Conservation (phyloP, 805 yeast genomes). For the Lipomyces orientalis region DNA sequence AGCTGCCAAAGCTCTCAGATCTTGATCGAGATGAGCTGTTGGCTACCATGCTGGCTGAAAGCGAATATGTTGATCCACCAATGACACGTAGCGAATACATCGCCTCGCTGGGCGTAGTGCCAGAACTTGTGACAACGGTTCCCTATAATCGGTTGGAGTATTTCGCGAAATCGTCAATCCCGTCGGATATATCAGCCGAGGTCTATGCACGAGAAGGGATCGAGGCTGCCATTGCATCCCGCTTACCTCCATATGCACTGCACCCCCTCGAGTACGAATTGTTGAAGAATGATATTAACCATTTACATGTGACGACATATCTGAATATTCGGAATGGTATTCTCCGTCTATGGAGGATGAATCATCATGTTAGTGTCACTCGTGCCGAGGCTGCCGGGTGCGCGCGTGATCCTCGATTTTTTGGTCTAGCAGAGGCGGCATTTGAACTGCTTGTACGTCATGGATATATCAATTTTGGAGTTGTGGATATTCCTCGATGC, state of each 20-base stretch:
- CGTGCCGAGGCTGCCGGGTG: conserved; percentile 53
- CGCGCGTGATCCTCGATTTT: conserved; percentile 48
- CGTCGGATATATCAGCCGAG: conserved; percentile 45
- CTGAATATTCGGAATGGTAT: conserved; percentile 52
- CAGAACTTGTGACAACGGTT: conserved; percentile 36
- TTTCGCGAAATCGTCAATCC: conserved; percentile 49
- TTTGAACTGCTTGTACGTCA: conserved; percentile 51
- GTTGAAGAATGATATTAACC: conserved; percentile 45
- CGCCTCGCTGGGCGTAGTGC: conserved; percentile 31
- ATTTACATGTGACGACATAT: conserved; percentile 50
- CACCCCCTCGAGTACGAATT: conserved; percentile 47
- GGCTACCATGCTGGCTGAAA: conserved; percentile 33
- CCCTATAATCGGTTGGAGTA: conserved; percentile 42
- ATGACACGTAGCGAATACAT: conserved; percentile 35
- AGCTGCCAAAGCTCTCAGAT: conserved; percentile 24
- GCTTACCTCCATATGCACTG: conserved; percentile 48
- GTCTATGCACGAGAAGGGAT: conserved; percentile 33
- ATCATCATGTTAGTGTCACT: conserved; percentile 51
- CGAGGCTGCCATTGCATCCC: conserved; percentile 50
- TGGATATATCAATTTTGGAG: conserved; percentile 53
- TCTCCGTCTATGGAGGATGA: conserved; percentile 50
- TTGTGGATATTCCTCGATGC: conserved; percentile 43
- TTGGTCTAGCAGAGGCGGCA: conserved; percentile 51
- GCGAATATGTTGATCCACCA: conserved; percentile 36
- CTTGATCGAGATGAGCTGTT: conserved; percentile 27